Base-by-base conservation (phyloP, 176 grass and related monocot species). In the Typha latifolia region DNA sequence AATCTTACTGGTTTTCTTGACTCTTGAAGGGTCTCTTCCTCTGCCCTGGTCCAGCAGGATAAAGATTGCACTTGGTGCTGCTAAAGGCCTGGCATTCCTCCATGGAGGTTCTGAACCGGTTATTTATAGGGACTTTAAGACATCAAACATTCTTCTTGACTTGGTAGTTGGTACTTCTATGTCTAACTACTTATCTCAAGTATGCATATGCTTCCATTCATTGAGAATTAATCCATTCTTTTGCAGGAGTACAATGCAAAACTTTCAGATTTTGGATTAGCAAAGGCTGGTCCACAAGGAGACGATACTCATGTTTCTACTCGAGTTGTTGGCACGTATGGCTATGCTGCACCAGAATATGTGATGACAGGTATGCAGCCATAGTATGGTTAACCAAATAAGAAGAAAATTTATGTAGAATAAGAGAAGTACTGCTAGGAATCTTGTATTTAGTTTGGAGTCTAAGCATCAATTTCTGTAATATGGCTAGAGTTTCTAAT, bases 111-210 rank as follows among this genome's bases (percentile, higher is more conserved):
- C 80, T 47, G 79, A 86, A 81, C 86, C 86, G 67, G 86, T 95
- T 77, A 95, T 95, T 68, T 95, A 95, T 74, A 86, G 90, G 67
- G 90, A 95, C 85, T 95, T 95, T 78, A 95, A 95, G 84, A 86
- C 90, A n/a, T 95, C 90, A 19, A 95, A 95, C 72, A 76, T 95
- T 82, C 90, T 95, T 74, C 83, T 95, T 76, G 86, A 95, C 84
- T 65, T 56, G 67, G 86, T 95, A 86, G 49, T 67, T 12, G 24
- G 62, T 72, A 49, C 15, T 24, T 56, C 0, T 23, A 56, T 32
- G 47, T 57, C 49, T 65, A 37, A 9, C 19, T 34, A 67, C 51
- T 55, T 29, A 68, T 22, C 8, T 24, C 20, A 69, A 62, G 13
- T 78, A 26, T 62, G 16, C 2, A 27, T 4, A n/a, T 32, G 15